These are phyloP conservation scores for Megacollybia marginata DNA, from an alignment of 768 basidiomycete species.

Conservation along the genomic window DNA sequence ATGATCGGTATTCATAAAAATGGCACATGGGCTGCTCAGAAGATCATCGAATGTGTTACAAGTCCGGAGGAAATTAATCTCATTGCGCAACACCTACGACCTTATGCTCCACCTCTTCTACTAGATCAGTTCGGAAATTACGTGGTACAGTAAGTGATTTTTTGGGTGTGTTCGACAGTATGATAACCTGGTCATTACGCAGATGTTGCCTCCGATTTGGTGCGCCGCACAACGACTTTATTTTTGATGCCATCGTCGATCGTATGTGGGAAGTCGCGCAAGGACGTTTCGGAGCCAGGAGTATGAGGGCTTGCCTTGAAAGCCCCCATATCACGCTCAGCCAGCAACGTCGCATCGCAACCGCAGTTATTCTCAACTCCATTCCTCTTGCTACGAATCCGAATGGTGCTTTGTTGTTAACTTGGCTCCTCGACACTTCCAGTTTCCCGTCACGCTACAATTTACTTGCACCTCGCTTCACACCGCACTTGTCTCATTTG, in stretches of 20 bases:
- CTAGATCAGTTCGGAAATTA: conserved; percentile 94
- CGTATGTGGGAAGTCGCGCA: conserved; percentile 98
- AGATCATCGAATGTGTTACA: conserved; percentile 93
- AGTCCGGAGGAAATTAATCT: conserved; percentile 80
- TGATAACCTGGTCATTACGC: conserved; percentile 1
- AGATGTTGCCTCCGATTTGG: conserved; percentile 91
- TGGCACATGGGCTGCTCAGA: conserved; percentile 99
- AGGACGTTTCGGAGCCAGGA: conserved; percentile 95
- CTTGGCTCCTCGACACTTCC: conserved; percentile 95
- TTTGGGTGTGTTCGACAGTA: background rate
- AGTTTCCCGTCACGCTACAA: conserved; percentile 94
- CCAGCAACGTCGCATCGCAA: conserved; percentile 93
- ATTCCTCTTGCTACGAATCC: conserved; percentile 97
- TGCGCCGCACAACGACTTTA: conserved; percentile 85
- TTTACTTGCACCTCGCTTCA: conserved; percentile 90
- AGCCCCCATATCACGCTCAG: conserved; percentile 79
- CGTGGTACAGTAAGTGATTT: conserved; percentile 74
- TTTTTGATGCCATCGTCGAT: conserved; percentile 96
- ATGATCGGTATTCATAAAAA: conserved; percentile 99
- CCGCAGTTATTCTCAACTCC: conserved; percentile 92
- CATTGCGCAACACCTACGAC: conserved; percentile 79
- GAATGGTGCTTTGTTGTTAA: conserved; percentile 91
- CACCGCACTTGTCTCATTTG: conserved; percentile 91
- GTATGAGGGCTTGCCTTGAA: conserved; percentile 95
- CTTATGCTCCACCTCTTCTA: conserved; percentile 89